phyloP scores from a whole-genome alignment of 2,329 filamentous ascomycete genomes.

The Capronia americana region DNA sequence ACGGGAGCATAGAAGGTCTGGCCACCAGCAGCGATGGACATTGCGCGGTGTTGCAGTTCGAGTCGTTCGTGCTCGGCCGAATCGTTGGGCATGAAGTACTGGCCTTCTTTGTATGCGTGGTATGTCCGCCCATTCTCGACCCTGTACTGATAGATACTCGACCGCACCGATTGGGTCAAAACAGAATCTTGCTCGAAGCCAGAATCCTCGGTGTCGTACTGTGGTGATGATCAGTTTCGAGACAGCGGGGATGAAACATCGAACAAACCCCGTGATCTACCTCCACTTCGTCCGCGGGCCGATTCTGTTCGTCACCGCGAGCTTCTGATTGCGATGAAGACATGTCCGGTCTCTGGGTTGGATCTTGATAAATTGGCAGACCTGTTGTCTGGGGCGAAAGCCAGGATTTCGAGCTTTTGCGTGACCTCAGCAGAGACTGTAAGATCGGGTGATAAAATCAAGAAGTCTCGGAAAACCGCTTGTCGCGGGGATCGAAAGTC shows the following conservation, averaged over 20 bases:
- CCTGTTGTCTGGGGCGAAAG: background rate
- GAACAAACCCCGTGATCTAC: constrained; percentile 14
- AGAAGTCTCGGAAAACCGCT: background rate
- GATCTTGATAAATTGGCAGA: background rate
- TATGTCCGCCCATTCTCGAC: constrained; percentile 36
- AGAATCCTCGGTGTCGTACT: constrained; percentile 25
- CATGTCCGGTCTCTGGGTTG: background rate
- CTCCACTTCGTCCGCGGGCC: constrained; percentile 1
- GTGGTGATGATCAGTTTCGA: constrained; percentile 6
- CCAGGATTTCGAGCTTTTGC: background rate
- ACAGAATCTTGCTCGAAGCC: constrained; percentile 12
- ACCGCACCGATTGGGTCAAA: constrained; percentile 22
- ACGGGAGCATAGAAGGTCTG: constrained; percentile 32
- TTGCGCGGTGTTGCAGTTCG: constrained; percentile 44
- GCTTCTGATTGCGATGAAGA: background rate
- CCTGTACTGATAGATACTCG: constrained; percentile 21
- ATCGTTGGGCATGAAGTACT: constrained; percentile 47
- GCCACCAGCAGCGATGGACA: constrained; percentile 28
- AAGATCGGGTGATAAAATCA: background rate
- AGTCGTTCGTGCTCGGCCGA: constrained; percentile 46
- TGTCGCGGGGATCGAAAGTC: background rate
- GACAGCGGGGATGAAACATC: background rate
- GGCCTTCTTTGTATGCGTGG: constrained; percentile 38
- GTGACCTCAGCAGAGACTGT: background rate
- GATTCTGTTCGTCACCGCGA: background rate